These are phyloP conservation scores for Jackrogersella minutella DNA, from an alignment of 495 filamentous ascomycete genomes.

Conservation along the genomic window DNA sequence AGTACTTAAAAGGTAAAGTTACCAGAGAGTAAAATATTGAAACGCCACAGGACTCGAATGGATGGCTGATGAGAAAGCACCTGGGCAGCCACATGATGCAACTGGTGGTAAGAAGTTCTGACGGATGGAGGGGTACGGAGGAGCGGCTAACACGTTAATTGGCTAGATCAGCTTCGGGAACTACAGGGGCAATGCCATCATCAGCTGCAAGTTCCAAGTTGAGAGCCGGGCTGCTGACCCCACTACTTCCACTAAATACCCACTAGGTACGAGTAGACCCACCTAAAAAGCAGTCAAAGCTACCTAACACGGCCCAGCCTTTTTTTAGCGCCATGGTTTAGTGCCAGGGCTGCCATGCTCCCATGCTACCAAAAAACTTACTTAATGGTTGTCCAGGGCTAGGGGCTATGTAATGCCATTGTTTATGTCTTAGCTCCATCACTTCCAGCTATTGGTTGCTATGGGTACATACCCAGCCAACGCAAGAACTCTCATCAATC, in stretches of 20 bases:
- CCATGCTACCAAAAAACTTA: neutral
- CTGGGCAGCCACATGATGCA: neutral
- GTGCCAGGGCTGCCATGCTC: neutral
- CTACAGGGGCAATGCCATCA: conserved; percentile 38
- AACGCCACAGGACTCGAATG: conserved; percentile 1
- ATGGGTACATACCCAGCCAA: conserved; percentile 24
- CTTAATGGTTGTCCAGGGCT: conserved; percentile 2
- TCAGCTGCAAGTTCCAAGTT: conserved; percentile 37
- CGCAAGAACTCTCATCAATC: conserved; percentile 12
- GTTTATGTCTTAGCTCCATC: conserved; percentile 38
- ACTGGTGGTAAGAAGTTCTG: neutral
- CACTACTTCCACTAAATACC: conserved; percentile 15
- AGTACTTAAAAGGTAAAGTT: neutral
- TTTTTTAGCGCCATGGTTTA: conserved; percentile 3
- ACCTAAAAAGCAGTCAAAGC: conserved; percentile 30
- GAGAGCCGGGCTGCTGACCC: conserved; percentile 24
- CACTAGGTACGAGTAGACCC: conserved; percentile 24
- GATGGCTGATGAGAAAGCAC: neutral
- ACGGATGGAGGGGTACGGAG: conserved; percentile 23
- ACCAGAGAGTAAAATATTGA: conserved; percentile 7
- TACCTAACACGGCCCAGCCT: conserved; percentile 25
- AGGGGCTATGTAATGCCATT: conserved; percentile 27
- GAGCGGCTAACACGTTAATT: conserved; percentile 19
- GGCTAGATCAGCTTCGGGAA: conserved; percentile 13
- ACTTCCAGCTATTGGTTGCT: conserved; percentile 32